These are phyloP conservation scores for Cutaneotrichosporon sp. DNA, from an alignment of 1,284 basidiomycete genomes.

Conservation along the genomic window DNA sequence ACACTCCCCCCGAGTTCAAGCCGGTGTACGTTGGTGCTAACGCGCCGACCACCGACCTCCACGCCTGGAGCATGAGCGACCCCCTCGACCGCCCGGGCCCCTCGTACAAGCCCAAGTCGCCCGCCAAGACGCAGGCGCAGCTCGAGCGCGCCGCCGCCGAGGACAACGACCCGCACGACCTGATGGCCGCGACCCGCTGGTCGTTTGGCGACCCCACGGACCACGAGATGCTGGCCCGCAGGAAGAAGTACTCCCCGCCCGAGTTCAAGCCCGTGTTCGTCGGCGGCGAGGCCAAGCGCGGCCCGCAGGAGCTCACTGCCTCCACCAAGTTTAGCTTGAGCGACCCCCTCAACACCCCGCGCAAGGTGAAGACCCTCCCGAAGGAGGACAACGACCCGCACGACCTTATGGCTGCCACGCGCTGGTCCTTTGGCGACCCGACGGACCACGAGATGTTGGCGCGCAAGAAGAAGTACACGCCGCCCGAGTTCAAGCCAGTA, in stretches of 20 bases:
- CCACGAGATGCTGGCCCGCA: background rate
- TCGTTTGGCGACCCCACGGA: slow-evolving; percentile 7
- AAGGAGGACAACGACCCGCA: background rate
- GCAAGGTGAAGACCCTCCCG: background rate
- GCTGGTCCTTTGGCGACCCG: slow-evolving; percentile 9
- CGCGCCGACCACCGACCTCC: background rate
- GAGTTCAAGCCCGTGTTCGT: slow-evolving; percentile 9
- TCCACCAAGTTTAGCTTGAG: background rate
- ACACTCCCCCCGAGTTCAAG: slow-evolving; percentile 8
- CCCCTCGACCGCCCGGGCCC: slow-evolving; percentile 5
- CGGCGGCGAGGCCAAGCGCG: background rate
- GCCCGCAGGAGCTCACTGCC: background rate
- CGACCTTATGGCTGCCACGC: background rate
- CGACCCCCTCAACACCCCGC: background rate
- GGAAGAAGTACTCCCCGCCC: background rate
- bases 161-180: slow-evolving; percentile 5
- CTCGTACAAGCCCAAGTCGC: background rate
- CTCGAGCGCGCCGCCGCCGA: background rate
- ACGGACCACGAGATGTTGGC: slow-evolving; percentile 2
- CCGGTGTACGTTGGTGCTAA: slow-evolving; percentile 1
- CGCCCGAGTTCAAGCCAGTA: slow-evolving; percentile 7
- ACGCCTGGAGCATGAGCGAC: slow-evolving; percentile 6
- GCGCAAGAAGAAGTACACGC: background rate
- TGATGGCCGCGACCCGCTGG: slow-evolving; percentile 3
- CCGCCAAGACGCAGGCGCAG: background rate